Conservation (phyloP, 768 basidiomycete species). For the Multifurca ochricompacta region DNA sequence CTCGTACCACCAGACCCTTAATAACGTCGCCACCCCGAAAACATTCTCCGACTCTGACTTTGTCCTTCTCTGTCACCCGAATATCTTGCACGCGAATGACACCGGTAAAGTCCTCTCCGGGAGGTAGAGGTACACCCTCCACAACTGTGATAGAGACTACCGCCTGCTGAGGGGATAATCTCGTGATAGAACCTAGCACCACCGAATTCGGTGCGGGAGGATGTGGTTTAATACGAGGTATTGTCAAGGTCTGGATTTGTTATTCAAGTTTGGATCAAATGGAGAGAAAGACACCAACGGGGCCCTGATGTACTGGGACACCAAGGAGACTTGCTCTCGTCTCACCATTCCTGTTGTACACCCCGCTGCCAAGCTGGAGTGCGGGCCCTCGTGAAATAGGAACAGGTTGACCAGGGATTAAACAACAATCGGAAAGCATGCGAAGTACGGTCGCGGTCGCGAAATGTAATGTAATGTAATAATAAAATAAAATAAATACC, state of each 20-base stretch:
- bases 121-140: constrained; percentile 74
- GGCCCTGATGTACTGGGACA: constrained; percentile 48
- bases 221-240: constrained; percentile 59
- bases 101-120: constrained; percentile 83
- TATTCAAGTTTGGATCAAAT: constrained; percentile 21
- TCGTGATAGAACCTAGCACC: constrained; percentile 74
- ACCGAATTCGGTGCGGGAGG: constrained; percentile 70
- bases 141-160: constrained; percentile 78
- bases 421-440: constrained; percentile 30
- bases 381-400: constrained; percentile 44
- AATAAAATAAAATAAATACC: too few species aligned
- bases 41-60: constrained; percentile 82
- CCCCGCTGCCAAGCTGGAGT: constrained; percentile 55
- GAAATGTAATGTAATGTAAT: too few species aligned
- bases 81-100: constrained; percentile 87
- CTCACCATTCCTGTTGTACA: constrained; percentile 56
- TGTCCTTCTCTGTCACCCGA: constrained; percentile 83
- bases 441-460: background rate
- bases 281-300: constrained; percentile 47
- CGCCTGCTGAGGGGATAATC: constrained; percentile 79
- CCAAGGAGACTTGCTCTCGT: constrained; percentile 69
- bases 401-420: constrained; percentile 79
- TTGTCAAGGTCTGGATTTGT: constrained; percentile 45
- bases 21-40: constrained; percentile 91
- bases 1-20: constrained; percentile 71